These are phyloP conservation scores for Tritrichomonas musculus DNA, from an alignment of 208 protist genomes.

Conservation along the genomic window DNA sequence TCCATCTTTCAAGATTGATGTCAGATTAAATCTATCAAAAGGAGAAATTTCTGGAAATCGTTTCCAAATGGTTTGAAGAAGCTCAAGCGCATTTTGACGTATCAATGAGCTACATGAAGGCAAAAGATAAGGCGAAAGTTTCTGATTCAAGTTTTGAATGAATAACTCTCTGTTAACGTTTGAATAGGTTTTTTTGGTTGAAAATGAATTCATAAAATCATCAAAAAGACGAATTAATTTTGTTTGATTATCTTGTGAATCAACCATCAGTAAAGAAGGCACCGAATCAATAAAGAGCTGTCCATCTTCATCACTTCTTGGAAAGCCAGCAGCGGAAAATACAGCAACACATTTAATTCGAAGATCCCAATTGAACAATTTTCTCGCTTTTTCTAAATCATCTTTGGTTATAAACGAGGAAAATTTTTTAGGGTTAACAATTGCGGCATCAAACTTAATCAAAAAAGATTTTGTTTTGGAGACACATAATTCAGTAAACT, in stretches of 20 bases:
- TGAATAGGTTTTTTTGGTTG: neutral
- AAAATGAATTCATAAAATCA: neutral
- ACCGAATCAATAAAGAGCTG: neutral
- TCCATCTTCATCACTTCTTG: neutral
- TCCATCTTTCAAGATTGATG: neutral
- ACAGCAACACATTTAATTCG: neutral
- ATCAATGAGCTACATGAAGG: neutral
- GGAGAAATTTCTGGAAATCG: neutral
- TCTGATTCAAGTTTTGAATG: neutral
- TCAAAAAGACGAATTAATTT: neutral
- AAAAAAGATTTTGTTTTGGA: neutral
- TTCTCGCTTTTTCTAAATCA: neutral
- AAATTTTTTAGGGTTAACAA: neutral
- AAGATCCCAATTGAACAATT: neutral
- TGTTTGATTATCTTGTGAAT: neutral
- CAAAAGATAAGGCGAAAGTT: neutral
- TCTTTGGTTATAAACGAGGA: too few relatives aligned
- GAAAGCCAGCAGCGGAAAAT: neutral
- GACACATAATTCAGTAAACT: neutral
- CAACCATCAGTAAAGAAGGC: neutral
- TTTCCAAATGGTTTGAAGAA: neutral
- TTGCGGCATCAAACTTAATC: neutral
- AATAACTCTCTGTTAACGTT: neutral
- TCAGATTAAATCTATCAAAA: neutral
- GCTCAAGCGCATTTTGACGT: neutral